Percentiles rank a stretch among this genome's conserved stretches.
Evolutionary conservation across 1,284 basidiomycete genomes (phyloP).

Genomic region (Leccinum fuscescens): DNA sequence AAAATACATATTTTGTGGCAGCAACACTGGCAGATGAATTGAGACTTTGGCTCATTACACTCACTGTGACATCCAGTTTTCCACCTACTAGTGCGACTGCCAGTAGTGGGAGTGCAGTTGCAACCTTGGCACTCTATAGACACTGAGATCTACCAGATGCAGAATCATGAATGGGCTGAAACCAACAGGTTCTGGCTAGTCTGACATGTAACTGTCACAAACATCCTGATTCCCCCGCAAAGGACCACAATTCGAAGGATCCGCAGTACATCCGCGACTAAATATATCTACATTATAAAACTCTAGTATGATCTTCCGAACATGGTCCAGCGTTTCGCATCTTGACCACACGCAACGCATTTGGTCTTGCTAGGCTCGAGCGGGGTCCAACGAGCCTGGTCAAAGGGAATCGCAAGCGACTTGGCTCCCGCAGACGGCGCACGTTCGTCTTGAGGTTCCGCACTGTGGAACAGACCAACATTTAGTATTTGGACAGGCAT

Average conservation of each 20-base stretch:
- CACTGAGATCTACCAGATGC: too few species aligned
- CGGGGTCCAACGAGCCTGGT: constrained; percentile 78
- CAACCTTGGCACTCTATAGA: too few species aligned
- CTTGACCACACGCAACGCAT: constrained; percentile 80
- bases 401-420: constrained; percentile 95
- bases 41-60: too few species aligned
- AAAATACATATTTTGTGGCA: too few species aligned
- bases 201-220: too few species aligned
- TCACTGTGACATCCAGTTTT: too few species aligned
- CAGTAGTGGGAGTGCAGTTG: too few species aligned
- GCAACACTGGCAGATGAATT: too few species aligned
- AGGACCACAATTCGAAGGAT: not conserved
- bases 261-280: not conserved
- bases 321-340: constrained; percentile 91
- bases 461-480: constrained; percentile 39
- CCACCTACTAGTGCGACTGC: too few species aligned
- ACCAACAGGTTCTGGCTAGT: too few species aligned
- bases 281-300: not conserved
- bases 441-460: constrained; percentile 87
- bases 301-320: constrained; percentile 78
- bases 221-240: too few species aligned
- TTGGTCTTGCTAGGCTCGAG: constrained; percentile 81
- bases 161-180: too few species aligned
- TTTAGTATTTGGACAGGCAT: constrained; percentile 7
- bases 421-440: constrained; percentile 99